phyloP scores from a whole-genome alignment of 2,329 filamentous ascomycete species.

The Calonectria leucothoes region DNA sequence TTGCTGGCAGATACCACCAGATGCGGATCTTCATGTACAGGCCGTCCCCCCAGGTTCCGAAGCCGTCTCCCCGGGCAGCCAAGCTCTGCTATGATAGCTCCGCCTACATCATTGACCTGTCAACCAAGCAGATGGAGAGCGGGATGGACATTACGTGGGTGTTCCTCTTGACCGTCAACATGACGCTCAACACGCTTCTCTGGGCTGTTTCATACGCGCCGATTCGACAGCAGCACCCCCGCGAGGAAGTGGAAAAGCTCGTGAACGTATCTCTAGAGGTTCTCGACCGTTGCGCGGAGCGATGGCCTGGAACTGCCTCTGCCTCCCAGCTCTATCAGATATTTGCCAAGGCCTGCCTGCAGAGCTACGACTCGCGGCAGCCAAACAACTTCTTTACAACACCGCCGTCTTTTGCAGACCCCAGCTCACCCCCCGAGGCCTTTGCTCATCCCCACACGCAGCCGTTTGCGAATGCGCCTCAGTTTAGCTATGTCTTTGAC shows the following conservation, averaged over 20 bases:
- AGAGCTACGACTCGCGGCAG: slow-evolving; percentile 78
- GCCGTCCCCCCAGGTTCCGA: slow-evolving; percentile 91
- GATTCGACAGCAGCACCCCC: slow-evolving; percentile 77
- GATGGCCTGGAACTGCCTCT: slow-evolving; percentile 91
- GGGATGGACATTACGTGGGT: slow-evolving; percentile 91
- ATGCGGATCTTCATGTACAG: slow-evolving; percentile 91
- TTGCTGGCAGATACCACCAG: slow-evolving; percentile 79
- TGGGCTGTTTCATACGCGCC: slow-evolving; percentile 93
- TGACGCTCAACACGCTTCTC: slow-evolving; percentile 89
- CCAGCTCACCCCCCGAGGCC: slow-evolving; percentile 46
- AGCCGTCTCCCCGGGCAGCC: slow-evolving; percentile 84
- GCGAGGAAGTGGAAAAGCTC: slow-evolving; percentile 81
- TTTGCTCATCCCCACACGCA: slow-evolving; percentile 44
- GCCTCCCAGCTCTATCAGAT: slow-evolving; percentile 89
- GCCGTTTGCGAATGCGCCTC: slow-evolving; percentile 61
- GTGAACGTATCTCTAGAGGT: slow-evolving; percentile 81
- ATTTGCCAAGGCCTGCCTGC: slow-evolving; percentile 85
- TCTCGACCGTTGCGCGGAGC: slow-evolving; percentile 82
- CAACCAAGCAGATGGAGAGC: slow-evolving; percentile 81
- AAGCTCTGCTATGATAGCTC: slow-evolving; percentile 86
- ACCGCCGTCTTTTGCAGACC: slow-evolving; percentile 46
- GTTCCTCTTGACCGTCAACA: slow-evolving; percentile 89
- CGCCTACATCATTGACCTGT: slow-evolving; percentile 83
- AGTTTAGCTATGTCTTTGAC: slow-evolving; percentile 70
- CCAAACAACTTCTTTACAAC: slow-evolving; percentile 48